Percentiles rank a stretch among this genome's conserved stretches.
These are phyloP conservation scores for Casaregolazyma lundiana DNA, from an alignment of 1,139 yeast species.

Conservation along the genomic window DNA sequence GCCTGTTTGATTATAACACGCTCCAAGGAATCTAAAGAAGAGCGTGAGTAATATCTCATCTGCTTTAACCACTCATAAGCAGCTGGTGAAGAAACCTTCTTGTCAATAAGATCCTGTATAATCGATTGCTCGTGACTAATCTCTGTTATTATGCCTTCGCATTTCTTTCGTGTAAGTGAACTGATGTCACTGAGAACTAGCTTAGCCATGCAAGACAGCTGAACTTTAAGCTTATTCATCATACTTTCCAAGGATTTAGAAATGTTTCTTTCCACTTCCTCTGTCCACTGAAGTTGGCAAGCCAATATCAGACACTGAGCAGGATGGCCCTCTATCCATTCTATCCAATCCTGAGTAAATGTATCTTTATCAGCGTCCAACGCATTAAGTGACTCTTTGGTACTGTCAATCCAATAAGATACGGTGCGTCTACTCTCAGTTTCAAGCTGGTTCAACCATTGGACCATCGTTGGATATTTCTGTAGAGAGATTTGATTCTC, in stretches of 20 bases:
- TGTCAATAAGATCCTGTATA: slow-evolving; percentile 27
- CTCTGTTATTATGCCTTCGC: slow-evolving; percentile 63
- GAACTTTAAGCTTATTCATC: slow-evolving; percentile 12
- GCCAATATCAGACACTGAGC: slow-evolving; percentile 57
- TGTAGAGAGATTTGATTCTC: slow-evolving; percentile 43
- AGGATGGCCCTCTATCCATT: slow-evolving; percentile 43
- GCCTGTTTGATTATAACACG: slow-evolving; percentile 53
- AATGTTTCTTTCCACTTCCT: slow-evolving; percentile 36
- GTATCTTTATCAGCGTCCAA: slow-evolving; percentile 16
- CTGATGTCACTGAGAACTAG: slow-evolving; percentile 32
- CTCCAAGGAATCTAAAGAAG: slow-evolving; percentile 22
- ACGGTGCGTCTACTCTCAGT: slow-evolving; percentile 44
- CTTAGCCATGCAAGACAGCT: slow-evolving; percentile 32
- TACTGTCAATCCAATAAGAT: slow-evolving; percentile 33
- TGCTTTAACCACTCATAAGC: slow-evolving; percentile 49
- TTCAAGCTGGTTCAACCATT: slow-evolving; percentile 65
- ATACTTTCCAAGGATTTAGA: slow-evolving; percentile 15
- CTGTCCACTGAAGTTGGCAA: slow-evolving; percentile 57
- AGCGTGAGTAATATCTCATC: slow-evolving; percentile 48
- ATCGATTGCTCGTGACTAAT: slow-evolving; percentile 53
- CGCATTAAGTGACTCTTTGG: slow-evolving; percentile 26
- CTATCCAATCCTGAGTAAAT: slow-evolving; percentile 18
- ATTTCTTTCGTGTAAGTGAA: slow-evolving; percentile 41
- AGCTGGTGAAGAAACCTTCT: slow-evolving; percentile 18
- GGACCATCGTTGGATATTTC: slow-evolving; percentile 45